A percentile compares a stretch with the other conserved stretches of the same genome.
Evolutionary conservation across 306 rosid genomes (phyloP).

Genomic region (Vigna radiata): DNA sequence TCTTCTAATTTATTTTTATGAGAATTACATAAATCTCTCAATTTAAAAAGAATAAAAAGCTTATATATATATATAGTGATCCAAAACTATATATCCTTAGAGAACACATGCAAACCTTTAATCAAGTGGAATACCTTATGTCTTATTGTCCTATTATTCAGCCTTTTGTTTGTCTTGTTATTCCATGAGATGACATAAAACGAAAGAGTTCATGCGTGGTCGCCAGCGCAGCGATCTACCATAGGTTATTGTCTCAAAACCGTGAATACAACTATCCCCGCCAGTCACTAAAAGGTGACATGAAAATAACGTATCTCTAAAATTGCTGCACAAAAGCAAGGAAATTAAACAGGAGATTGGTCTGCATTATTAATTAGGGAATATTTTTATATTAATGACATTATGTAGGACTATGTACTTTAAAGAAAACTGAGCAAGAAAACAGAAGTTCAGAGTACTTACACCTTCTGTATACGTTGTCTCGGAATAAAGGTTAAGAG

Average conservation of each 20-base stretch:
- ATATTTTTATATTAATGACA: conserved; percentile 31
- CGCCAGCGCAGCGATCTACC: conserved; percentile 25
- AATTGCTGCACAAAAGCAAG: conserved; percentile 32
- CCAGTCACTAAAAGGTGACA: conserved; percentile 30
- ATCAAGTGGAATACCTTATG: neutral
- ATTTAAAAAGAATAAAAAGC: neutral
- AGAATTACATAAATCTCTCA: neutral
- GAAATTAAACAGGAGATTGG: conserved; percentile 10
- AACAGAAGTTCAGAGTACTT: conserved; percentile 44
- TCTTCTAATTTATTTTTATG: neutral
- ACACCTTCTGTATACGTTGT: conserved; percentile 37
- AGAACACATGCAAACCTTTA: neutral
- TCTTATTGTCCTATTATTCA: neutral
- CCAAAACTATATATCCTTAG: neutral
- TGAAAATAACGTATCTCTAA: conserved; percentile 33
- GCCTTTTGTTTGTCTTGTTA: conserved; percentile 18
- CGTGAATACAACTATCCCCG: conserved; percentile 4
- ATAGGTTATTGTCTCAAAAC: conserved; percentile 30
- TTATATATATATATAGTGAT: neutral
- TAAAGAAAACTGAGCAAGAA: conserved; percentile 36
- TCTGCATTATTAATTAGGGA: conserved; percentile 18
- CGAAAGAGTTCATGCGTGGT: conserved; percentile 32
- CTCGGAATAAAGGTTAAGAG: conserved; percentile 39
- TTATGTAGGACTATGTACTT: conserved; percentile 31
- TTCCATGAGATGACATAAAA: conserved; percentile 26